Evolutionary conservation across 371 early-diverging fungal genomes (phyloP).

Genomic region (Blakeslea trispora): DNA sequence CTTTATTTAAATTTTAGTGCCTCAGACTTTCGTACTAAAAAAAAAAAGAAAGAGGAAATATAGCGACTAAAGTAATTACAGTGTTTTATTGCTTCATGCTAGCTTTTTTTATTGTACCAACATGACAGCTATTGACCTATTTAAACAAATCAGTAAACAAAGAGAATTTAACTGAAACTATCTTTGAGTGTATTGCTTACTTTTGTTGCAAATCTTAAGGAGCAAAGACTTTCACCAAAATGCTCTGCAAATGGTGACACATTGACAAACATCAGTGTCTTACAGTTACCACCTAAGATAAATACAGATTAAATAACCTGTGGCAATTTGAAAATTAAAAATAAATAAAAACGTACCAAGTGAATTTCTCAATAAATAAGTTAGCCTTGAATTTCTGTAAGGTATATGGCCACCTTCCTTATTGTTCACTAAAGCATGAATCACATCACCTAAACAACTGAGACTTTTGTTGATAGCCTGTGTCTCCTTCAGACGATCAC

Average conservation of each 20-base stretch:
- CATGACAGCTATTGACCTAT: no score
- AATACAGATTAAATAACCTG: not conserved
- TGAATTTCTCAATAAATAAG: conserved; percentile 91
- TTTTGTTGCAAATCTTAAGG: conserved; percentile 96
- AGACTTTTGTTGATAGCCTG: conserved; percentile 98
- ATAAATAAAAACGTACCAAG: conserved; percentile 57
- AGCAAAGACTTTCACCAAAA: conserved; percentile 89
- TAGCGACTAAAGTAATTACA: no score
- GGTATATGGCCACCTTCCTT: conserved; percentile 87
- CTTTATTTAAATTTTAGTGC: no score
- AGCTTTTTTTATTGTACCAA: no score
- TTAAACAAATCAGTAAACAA: no score
- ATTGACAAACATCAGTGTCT: conserved; percentile 99
- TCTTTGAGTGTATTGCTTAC: conserved; percentile 59
- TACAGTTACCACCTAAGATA: conserved; percentile 83
- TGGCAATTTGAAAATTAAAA: no score
- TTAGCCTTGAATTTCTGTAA: conserved; percentile 97
- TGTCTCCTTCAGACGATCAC: conserved; percentile 93
- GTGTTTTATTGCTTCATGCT: no score
- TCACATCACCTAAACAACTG: conserved; percentile 92
- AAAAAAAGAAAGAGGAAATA: no score
- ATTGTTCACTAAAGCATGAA: conserved; percentile 82
- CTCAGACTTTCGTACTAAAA: no score
- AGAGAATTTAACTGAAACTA: no score
- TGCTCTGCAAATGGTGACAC: conserved; percentile 78